phyloP scores from a whole-genome alignment of 306 rosid genomes.

The Trichosanthes cucumerina region DNA sequence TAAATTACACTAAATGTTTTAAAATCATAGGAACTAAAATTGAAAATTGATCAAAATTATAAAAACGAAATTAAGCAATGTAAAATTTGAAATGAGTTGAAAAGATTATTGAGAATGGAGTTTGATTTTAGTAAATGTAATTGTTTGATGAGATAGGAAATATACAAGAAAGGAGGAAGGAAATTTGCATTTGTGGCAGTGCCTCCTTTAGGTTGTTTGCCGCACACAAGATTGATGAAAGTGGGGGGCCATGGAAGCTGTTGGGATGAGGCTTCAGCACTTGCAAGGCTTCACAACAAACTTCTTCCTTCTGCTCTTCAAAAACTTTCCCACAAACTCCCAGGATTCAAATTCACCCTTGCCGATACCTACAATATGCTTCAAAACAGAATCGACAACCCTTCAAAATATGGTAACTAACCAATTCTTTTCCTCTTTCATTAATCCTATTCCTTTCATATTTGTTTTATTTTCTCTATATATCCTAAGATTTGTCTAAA shows the following conservation, averaged over 20 bases:
- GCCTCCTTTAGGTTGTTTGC: slow-evolving; percentile 23
- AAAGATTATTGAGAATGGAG: neutral
- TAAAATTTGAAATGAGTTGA: neutral
- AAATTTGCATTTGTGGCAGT: slow-evolving; percentile 29
- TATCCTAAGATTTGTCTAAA: no score
- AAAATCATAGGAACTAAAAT: no score
- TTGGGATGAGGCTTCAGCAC: slow-evolving; percentile 12
- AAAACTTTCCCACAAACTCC: slow-evolving; percentile 17
- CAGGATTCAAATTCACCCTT: slow-evolving; percentile 31
- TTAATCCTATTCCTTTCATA: neutral
- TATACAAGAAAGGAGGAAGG: slow-evolving; percentile 42
- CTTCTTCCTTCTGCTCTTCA: slow-evolving; percentile 13
- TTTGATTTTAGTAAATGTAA: neutral
- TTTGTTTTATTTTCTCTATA: neutral
- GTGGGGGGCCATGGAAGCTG: slow-evolving; percentile 19
- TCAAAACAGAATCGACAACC: slow-evolving; percentile 9
- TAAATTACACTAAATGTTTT: no score
- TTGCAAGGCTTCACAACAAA: slow-evolving; percentile 31
- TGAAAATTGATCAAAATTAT: no score
- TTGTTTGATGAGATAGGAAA: slow-evolving; percentile 14
- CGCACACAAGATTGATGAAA: slow-evolving; percentile 12
- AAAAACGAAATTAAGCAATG: no score
- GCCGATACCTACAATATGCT: slow-evolving; percentile 10
- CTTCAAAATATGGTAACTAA: slow-evolving; percentile 36
- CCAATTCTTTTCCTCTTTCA: neutral